phyloP scores from a whole-genome alignment of 2,329 filamentous ascomycete species.

The Aspergillus ibericus region DNA sequence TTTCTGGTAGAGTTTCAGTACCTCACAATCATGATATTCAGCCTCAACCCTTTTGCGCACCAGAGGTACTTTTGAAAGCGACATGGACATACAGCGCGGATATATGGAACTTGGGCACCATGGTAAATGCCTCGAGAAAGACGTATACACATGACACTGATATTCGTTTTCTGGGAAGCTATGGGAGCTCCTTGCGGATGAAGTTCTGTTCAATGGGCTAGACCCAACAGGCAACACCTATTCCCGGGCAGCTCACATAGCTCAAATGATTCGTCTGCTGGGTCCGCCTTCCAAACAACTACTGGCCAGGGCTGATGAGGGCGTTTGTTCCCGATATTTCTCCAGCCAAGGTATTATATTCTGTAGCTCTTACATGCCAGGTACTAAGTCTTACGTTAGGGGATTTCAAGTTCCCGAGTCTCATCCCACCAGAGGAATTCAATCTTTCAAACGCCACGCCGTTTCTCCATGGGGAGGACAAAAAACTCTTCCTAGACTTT shows the following conservation, averaged over 20 bases:
- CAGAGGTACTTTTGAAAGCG: conserved; percentile 33
- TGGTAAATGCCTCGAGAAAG: conserved; percentile 17
- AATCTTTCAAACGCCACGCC: conserved; percentile 18
- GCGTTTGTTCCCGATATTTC: conserved; percentile 10
- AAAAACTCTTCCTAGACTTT: conserved; percentile 33
- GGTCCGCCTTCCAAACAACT: conserved; percentile 23
- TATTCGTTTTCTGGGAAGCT: conserved; percentile 19
- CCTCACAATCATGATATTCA: conserved; percentile 47
- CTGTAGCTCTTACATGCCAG: background rate
- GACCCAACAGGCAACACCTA: conserved; percentile 20
- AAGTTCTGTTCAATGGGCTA: conserved; percentile 29
- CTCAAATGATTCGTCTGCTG: conserved; percentile 25
- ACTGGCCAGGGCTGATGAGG: conserved; percentile 9
- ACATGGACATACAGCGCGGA: conserved; percentile 35
- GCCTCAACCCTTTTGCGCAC: conserved; percentile 31
- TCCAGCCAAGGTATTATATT: conserved; percentile 17
- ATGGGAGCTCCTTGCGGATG: conserved; percentile 34
- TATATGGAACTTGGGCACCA: conserved; percentile 36
- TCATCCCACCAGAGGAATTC: conserved; percentile 25
- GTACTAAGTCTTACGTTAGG: conserved; percentile 17
- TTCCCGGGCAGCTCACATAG: conserved; percentile 25
- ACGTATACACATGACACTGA: background rate
- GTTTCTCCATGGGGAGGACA: conserved; percentile 31
- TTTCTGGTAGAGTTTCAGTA: conserved; percentile 26
- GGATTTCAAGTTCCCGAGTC: conserved; percentile 19